phyloP scores from a whole-genome alignment of 345 rosid species.

The Cochlearia excelsa region DNA sequence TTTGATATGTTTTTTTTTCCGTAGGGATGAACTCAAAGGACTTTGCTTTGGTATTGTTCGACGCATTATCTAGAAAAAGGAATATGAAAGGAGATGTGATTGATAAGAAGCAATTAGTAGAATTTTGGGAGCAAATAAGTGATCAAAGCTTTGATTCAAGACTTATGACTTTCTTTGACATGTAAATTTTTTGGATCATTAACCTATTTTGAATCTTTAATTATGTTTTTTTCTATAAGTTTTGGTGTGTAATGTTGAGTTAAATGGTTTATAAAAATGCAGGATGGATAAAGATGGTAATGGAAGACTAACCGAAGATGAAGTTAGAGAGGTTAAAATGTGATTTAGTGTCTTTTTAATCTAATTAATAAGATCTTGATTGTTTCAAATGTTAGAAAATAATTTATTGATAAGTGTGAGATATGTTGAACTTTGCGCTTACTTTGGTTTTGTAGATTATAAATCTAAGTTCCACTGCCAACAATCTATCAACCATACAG shows the following conservation, averaged over 20 bases:
- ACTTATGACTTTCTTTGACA: slow-evolving; percentile 66
- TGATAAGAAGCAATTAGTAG: slow-evolving; percentile 33
- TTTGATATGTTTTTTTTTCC: background rate
- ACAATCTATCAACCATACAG: slow-evolving; percentile 55
- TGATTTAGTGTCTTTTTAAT: no score
- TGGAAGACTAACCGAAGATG: slow-evolving; percentile 56
- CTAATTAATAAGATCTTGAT: no score
- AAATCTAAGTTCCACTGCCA: slow-evolving; percentile 45
- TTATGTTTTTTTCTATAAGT: slow-evolving; percentile 7
- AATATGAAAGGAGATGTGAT: slow-evolving; percentile 45
- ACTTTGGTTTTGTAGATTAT: slow-evolving; percentile 44
- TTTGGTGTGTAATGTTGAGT: slow-evolving; percentile 6
- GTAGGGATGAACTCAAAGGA: slow-evolving; percentile 69
- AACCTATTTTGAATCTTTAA: background rate
- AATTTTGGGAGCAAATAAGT: slow-evolving; percentile 73
- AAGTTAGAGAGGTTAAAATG: slow-evolving; percentile 46
- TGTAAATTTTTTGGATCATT: slow-evolving; percentile 35
- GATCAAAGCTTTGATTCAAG: slow-evolving; percentile 65
- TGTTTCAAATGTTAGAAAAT: no score
- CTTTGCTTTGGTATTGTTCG: slow-evolving; percentile 55
- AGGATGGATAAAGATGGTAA: slow-evolving; percentile 78
- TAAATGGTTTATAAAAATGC: slow-evolving; percentile 12
- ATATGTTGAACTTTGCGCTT: background rate
- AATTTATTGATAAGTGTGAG: background rate
- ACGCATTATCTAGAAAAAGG: slow-evolving; percentile 56